Evolutionary conservation across 2,329 filamentous ascomycete genomes (phyloP), one percentile per base, ranked within the genome.

Genomic region (Paraphoma sp.): DNA sequence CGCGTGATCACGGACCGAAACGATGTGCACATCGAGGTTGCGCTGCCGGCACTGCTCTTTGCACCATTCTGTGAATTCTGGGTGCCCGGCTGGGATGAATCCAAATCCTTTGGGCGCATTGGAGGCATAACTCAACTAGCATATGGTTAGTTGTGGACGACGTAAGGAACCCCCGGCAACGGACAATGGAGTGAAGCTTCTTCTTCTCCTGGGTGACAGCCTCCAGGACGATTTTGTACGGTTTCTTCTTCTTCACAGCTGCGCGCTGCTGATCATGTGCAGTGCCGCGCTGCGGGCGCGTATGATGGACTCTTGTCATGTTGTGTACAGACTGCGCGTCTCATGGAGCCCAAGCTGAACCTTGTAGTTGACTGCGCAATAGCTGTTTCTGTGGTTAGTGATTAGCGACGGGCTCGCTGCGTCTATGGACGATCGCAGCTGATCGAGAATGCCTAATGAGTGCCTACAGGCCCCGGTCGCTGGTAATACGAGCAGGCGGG

Each of bases 81-180:
- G 84, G 57, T 86, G 84, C 23, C 86, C 86, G 45, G 84, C 81
- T 18, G 84, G 82, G 48, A 89, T 81, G 65, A 87, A 88, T 0
- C 81, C 84, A 69, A 87, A 88, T n/a, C 85, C 86, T 46, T 75
- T 73, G 9, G 85, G 86, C 18, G 86, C 79, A 62, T 82, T 78
- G n/a, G 79, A 75, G 56, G 82, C 79, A 63, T 85, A 86, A 17
- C 82, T 82, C 43, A 84, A 80, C 86, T 87, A 71, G 49, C 40
- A 36, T 30, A 52, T 59, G 55, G 75, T 81, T 68, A 79, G 74
- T 70, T 61, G 45, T 30, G 51, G 48, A 40, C 42, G 41, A 60
- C 16, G 41, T 17, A 45, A 57, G 31, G 30, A 43, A 45, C 23
- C 45, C 42, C 51, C 38, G 62, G 52, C 43, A 59, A 80, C 79